Evolutionary conservation across 495 filamentous ascomycete genomes (phyloP).

Genomic region (Hamigera avellanea): DNA sequence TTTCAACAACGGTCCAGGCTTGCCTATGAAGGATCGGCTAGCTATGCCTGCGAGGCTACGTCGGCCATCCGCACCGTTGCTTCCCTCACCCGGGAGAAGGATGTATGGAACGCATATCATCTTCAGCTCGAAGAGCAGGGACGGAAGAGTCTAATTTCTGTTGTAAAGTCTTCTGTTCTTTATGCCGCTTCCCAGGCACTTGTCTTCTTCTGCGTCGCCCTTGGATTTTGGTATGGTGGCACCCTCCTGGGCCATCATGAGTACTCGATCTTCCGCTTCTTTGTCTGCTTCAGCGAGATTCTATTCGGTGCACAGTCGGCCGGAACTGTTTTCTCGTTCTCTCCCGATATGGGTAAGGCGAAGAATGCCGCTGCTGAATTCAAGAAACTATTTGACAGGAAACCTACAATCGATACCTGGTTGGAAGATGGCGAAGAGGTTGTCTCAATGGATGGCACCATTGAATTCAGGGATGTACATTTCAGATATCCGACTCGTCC

Average conservation of each 20-base stretch:
- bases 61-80: constrained; percentile 87
- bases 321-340: constrained; percentile 79
- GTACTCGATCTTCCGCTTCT: constrained; percentile 69
- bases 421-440: constrained; percentile 55
- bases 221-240: constrained; percentile 94
- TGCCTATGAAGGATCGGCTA: constrained; percentile 63
- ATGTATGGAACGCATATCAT: constrained; percentile 68
- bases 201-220: constrained; percentile 69
- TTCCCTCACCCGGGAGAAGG: constrained; percentile 70
- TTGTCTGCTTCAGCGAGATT: constrained; percentile 68
- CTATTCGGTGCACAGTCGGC: constrained; percentile 79
- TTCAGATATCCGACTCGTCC: constrained; percentile 74
- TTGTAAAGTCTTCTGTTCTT: constrained; percentile 55
- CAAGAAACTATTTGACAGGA: constrained; percentile 66
- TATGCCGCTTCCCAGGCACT: constrained; percentile 74
- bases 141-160: constrained; percentile 47
- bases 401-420: constrained; percentile 75
- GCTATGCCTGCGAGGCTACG: constrained; percentile 84
- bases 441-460: constrained; percentile 46
- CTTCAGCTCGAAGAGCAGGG: constrained; percentile 51
- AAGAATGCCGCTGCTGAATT: constrained; percentile 67
- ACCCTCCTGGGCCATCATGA: constrained; percentile 59
- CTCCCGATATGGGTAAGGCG: constrained; percentile 80
- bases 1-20: constrained; percentile 61
- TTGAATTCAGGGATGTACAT: constrained; percentile 70